Base-by-base conservation (phyloP, 2,329 filamentous ascomycete genomes). In the Coniochaeta prunicola region DNA sequence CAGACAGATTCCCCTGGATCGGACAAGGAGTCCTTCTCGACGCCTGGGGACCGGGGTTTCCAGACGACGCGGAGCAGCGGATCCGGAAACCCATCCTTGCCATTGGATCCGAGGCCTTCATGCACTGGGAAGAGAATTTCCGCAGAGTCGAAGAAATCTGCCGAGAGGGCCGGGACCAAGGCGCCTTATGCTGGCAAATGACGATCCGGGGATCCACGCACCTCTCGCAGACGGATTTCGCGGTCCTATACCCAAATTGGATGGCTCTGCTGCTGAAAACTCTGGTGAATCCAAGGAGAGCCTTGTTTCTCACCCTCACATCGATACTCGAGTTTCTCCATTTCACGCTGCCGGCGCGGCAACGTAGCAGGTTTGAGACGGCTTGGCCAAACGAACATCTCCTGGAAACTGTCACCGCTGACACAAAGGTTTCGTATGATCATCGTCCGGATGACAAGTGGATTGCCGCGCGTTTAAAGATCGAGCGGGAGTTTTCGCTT, bases 101-200 rank as follows among this genome's bases (percentile, higher is more conserved):
- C 3, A 84, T 89, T 66, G 87, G 86, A 55, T 83, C 80, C 6
- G 86, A 89, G 69, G 86, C 84, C 0, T 89, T 89, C 71, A 87
- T 87, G 76, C 86, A 88, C 70, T 89, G 86, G 86, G 77, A 81
- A 24, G 75, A 78, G 2, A 89, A 88, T 61, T 87, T 86, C 65
- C 72, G 82, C 42, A 76, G 80, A 36, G 77, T 88, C 10, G 76
- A 80, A 61, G 73, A 75, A 0, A 73, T 89, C 17, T 82, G 84
- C 67, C 71, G 78, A 26, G 84, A 89, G 69, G 80, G 76, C 3
- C 76, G 73, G 40, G 74, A 75, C 10, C 73, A 77, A 9, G 76
- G 76, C 12, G 70, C 70, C 2, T 70, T 74, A 1, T 76, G 74
- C 53, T 83, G 79, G 79, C 77, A 81, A 69, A 69, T 80, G 66